Base-by-base conservation (phyloP, 2,329 filamentous ascomycete genomes). In the Taxawa tesnikishii region DNA sequence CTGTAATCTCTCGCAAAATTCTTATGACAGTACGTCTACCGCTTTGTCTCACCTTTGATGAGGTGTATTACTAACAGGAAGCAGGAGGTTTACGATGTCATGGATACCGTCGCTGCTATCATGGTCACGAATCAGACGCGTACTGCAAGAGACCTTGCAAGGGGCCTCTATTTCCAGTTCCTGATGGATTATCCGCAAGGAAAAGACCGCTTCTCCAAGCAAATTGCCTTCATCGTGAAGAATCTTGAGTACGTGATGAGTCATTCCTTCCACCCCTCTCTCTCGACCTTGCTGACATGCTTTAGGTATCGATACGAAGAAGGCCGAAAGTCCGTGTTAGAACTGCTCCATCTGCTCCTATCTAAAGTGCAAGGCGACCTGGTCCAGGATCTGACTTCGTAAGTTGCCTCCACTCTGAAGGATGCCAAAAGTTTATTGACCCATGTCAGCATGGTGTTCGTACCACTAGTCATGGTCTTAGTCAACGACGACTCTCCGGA, bases 121-220 rank as follows among this genome's bases (percentile, higher is more conserved):
- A 96, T 96, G 87, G 81, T 98, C 35, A 94, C 82, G 27, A 96
- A 96, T 50, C 83, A 94, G 40, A 87, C 92, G 44, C 80, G 81
- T 44, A 77, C 81, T 42, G 88, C 88, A 3, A 74, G 90, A 32
- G 84, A 94, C 52, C 66, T 93, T 23, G 87, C 88, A 10, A 72
- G 90, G 35, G 84, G 84, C 13, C 80, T 84, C 10, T 98, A 92
- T 56, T 80, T 94, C 55, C 84, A 94, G 44, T 98, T 98, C 59
- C 63, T 98, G 34, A 75, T 87, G 43, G 85, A 94, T 33, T 98
- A 94, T 49, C 88, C 90, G 0, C 90, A 96, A 53, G 84, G 81
- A 47, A 87, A 85, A 56, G 81, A 76, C 40, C 72, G 90, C 10
- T 92, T 90, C 77, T 70, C 73, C 24, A 93, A 93, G 53, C 88